Conservation (phyloP, 2,329 filamentous ascomycete genomes). For the Stachybotrys chartarum region DNA sequence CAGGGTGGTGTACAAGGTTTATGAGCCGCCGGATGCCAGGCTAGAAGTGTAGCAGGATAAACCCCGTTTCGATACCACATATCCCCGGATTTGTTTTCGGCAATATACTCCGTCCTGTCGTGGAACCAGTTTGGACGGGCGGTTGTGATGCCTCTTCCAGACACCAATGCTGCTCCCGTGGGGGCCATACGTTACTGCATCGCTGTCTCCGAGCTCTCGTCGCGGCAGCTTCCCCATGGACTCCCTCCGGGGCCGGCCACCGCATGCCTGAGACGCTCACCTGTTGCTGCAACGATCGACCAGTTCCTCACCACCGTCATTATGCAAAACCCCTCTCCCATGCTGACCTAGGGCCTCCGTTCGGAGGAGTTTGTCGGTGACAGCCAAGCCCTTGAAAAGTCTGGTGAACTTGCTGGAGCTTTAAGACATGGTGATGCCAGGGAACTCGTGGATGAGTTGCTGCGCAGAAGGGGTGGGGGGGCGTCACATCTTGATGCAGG, state of each 20-base stretch:
- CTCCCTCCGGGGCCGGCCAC: conserved; percentile 3
- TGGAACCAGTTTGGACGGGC: neutral
- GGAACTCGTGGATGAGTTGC: conserved; percentile 5
- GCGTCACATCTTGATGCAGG: too few relatives aligned
- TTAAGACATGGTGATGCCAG: conserved; percentile 2
- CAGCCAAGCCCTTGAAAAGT: conserved; percentile 6
- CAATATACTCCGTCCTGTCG: neutral
- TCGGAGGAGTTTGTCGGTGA: conserved; percentile 13
- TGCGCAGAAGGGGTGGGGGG: neutral
- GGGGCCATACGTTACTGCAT: conserved; percentile 16
- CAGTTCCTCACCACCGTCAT: conserved; percentile 4
- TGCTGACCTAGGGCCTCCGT: conserved; percentile 10
- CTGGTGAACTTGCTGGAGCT: conserved; percentile 8
- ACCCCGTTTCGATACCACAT: too few relatives aligned
- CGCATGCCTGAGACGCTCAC: conserved; percentile 10
- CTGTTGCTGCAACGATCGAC: conserved; percentile 18
- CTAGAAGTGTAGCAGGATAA: too few relatives aligned
- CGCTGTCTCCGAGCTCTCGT: conserved; percentile 7
- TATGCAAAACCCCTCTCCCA: conserved; percentile 8
- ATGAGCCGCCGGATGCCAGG: too few relatives aligned
- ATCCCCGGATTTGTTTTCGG: too few relatives aligned
- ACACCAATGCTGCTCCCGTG: conserved; percentile 16
- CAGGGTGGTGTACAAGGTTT: too few relatives aligned
- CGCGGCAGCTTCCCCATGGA: conserved; percentile 7
- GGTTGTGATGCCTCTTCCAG: conserved; percentile 12